Evolutionary conservation across 2,329 filamentous ascomycete genomes (phyloP), one percentile per base, ranked within the genome.

Genomic region (Tothia fuscella): DNA sequence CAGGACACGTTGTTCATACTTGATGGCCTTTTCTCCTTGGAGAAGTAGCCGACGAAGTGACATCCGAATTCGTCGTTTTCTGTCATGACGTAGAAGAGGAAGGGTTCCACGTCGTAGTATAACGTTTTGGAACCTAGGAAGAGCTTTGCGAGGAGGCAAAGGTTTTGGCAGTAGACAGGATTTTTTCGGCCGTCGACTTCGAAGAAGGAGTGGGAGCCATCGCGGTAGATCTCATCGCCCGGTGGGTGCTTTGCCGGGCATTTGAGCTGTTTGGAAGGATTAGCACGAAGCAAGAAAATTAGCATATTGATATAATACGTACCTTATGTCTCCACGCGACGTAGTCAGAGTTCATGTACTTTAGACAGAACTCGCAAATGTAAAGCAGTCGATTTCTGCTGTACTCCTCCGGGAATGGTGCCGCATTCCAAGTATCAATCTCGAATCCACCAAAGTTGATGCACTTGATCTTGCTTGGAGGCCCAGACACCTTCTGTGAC

Each of bases 271-370:
- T 2, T 5, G 5, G 17, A 30, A 47, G 63, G 43, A 62, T 55
- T 25, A 19, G 45, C 3, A 10, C 29, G 3, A 2, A 3, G 4
- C 21, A 7, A 7, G 19, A 3, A 33, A 5, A 6, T n/a, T 13
- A n/a, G 29, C 14, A 24, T 6, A 19, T 6, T 28, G 37, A 38
- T 13, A 3, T 19, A 25, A 13, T n/a, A 32, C 51, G 44, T 54
- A 63, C 62, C 65, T 96, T 96, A 63, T 98, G 91, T 41, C 91
- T 77, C 86, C 89, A 96, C 12, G 91, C 89, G 21, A 98, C 91
- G 54, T 93, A 96, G 58, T 95, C 89, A 14, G 91, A 96, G 61
- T 93, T 94, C 87, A 98, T 95, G 65, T 98, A 98, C 63, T 96
- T 98, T 46, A 98, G 70, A 58, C 91, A 98, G 61, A 96, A 98